Evolutionary conservation across 768 basidiomycete genomes (phyloP), one percentile per base, ranked within the genome.

Genomic region (Scleroderma bovista): DNA sequence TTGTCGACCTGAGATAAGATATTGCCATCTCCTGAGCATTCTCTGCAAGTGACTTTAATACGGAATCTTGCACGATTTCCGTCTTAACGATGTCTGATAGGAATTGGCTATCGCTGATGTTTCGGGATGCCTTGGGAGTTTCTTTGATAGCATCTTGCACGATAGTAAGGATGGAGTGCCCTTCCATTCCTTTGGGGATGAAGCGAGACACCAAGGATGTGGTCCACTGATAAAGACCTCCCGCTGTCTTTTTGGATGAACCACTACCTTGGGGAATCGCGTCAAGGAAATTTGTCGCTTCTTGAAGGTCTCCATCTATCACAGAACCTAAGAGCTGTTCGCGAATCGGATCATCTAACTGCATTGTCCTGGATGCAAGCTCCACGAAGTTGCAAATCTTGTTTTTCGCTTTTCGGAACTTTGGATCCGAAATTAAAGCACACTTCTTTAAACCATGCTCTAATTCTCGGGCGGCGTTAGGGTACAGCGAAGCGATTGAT

Each of bases 381-480:
- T 39, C 48, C 20, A 49, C 53, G 32, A 58, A 51, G 1, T 52
- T 2, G 23, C 36, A 23, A n/a, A 66, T 44, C 8, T 49, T 58
- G 0, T 55, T 32, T 44, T 66, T 66, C 13, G 32, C 17, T 6
- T 0, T 2, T 31, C 11, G 47, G 46, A 57, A 62, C 0, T 64
- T 60, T 1, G 1, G 16, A 19, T 57, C 23, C 4, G 23, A 3
- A 5, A 68, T 64, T 1, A 12, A 15, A 15, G 2, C n/a, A 2
- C 34, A 42, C 13, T 47, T 24, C 24, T 39, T 32, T 1, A 60
- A 11, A 1, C 51, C 47, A 1, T 22, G 43, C 2, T 5, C 8
- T 0, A 53, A 39, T 3, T 38, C n/a, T 0, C 57, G 31, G 1
- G 1, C 37, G 8, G 57, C 62, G 19, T 37, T 57, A 0, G 66